Conservation (phyloP, 1,284 basidiomycete species). For the Violaceomyces palustris region DNA sequence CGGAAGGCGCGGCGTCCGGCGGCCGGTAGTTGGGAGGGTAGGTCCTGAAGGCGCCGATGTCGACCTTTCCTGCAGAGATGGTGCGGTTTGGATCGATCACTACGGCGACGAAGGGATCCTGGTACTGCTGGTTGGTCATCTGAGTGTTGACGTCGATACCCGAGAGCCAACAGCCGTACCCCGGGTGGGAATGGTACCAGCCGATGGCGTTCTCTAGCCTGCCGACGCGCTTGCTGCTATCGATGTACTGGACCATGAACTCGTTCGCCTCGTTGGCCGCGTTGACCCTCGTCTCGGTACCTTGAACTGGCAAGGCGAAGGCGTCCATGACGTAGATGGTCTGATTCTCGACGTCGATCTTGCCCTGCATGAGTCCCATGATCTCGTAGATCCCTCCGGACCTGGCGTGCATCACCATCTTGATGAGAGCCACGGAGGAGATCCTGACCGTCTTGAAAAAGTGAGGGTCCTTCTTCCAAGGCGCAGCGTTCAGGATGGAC, state of each 20-base stretch:
- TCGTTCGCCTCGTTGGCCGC: constrained; percentile 93
- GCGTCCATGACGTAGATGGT: constrained; percentile 80
- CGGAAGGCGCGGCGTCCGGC: constrained; percentile 61
- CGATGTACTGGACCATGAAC: constrained; percentile 93
- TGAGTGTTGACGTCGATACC: constrained; percentile 97
- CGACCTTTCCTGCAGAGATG: constrained; percentile 92
- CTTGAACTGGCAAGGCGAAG: constrained; percentile 93
- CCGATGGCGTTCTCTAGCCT: constrained; percentile 84
- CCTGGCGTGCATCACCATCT: constrained; percentile 98
- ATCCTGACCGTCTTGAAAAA: constrained; percentile 93
- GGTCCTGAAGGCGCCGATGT: constrained; percentile 96
- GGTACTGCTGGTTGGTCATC: constrained; percentile 85
- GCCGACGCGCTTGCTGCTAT: constrained; percentile 72
- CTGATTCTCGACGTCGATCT: constrained; percentile 76
- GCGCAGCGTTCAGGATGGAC: constrained; percentile 66
- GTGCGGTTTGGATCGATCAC: constrained; percentile 98
- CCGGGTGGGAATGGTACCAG: constrained; percentile 99
- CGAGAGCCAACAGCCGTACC: constrained; percentile 98
- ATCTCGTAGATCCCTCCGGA: constrained; percentile 97
- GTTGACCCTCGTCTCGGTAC: constrained; percentile 98
- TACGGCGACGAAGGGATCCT: constrained; percentile 94
- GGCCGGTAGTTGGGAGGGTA: constrained; percentile 67
- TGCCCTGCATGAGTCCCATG: constrained; percentile 99
- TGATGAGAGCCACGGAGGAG: constrained; percentile 89
- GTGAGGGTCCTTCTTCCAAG: constrained; percentile 84